A percentile compares a stretch with the other conserved stretches of the same genome.
These are phyloP conservation scores for Oenanthe sinensis DNA, from an alignment of 129 eudicot genomes.

Conservation along the genomic window DNA sequence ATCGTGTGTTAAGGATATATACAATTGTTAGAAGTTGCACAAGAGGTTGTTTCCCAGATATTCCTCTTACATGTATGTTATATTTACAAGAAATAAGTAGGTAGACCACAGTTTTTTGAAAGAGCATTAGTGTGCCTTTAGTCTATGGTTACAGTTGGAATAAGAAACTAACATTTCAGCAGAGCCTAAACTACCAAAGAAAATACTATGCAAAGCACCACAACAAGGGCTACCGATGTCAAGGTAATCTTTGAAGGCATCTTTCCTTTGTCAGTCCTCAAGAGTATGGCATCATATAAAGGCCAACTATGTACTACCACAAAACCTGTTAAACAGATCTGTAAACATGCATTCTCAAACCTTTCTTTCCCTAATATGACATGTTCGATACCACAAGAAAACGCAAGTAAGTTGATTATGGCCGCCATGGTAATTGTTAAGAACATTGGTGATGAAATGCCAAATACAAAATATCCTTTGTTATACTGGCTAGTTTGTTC, in stretches of 20 bases:
- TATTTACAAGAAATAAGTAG: background rate
- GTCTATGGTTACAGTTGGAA: background rate
- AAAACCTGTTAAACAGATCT: conserved; percentile 45
- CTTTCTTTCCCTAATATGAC: conserved; percentile 7
- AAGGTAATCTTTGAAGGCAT: conserved; percentile 43
- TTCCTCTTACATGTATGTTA: background rate
- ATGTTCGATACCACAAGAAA: conserved; percentile 14
- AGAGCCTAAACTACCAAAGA: background rate
- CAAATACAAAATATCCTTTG: conserved; percentile 45
- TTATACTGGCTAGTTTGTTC: conserved; percentile 42
- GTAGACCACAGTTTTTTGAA: background rate
- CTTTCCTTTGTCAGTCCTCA: conserved; percentile 45
- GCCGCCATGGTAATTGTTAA: conserved; percentile 42
- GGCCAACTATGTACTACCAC: conserved; percentile 51
- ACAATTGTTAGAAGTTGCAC: conserved; percentile 2
- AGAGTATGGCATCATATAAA: conserved; percentile 47
- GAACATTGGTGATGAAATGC: conserved; percentile 46
- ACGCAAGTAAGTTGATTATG: conserved; percentile 20
- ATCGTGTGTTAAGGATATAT: background rate
- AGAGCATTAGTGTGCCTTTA: background rate
- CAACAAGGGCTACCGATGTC: conserved; percentile 25
- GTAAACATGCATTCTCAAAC: conserved; percentile 20
- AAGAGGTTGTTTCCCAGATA: background rate
- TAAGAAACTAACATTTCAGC: background rate
- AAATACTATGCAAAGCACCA: conserved; percentile 19